Base-by-base conservation (phyloP, 495 filamentous ascomycete species). In the Letharia columbiana region DNA sequence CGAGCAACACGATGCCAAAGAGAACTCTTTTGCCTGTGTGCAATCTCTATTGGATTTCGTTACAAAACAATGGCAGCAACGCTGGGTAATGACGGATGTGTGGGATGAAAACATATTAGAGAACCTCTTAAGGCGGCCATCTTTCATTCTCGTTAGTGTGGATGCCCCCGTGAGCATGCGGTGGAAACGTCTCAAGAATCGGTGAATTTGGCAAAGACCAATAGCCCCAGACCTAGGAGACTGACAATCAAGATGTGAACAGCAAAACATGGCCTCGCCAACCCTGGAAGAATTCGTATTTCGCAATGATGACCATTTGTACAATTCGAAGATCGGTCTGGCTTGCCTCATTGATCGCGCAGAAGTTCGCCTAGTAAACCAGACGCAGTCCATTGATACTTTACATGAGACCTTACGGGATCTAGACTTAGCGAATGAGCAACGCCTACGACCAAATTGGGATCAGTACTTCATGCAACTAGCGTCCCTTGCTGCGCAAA, bases 391-490 rank as follows among this genome's bases (percentile, higher is more conserved):
- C 37, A 75, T 96, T 6, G 73, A 84, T 33, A 81, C 84, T 73
- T 80, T 98, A 7, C 84, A 91, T 56, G 75, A 84, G 37, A 82
- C 84, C 73, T 80, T 98, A 4, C 84, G 91, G 58, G 75, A 79
- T 28, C 83, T 96, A 10, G 82, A 94, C 70, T 80, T 98, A 42
- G 80, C 89, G 15, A 85, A 94, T 74, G 84, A 88, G 42, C 81
- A 89, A 70, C 87, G 94, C 5, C 78, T 98, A 39, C 84, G 94
- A 2, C 94, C 94, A n/a, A 89, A 83, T 66, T 98, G 94, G 94
- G 94, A 98, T 75, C 84, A 91, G 69, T 98, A 98, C 77, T 98
- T 98, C 75, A 98, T 98, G 94, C 82, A 89, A 63, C 81, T 98
- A 9, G 92, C 93, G 12, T 93, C 91, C 20, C 86, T 98, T 58